Base-by-base conservation (phyloP, 2,329 filamentous ascomycete genomes). In the Fusarium avenaceum region DNA sequence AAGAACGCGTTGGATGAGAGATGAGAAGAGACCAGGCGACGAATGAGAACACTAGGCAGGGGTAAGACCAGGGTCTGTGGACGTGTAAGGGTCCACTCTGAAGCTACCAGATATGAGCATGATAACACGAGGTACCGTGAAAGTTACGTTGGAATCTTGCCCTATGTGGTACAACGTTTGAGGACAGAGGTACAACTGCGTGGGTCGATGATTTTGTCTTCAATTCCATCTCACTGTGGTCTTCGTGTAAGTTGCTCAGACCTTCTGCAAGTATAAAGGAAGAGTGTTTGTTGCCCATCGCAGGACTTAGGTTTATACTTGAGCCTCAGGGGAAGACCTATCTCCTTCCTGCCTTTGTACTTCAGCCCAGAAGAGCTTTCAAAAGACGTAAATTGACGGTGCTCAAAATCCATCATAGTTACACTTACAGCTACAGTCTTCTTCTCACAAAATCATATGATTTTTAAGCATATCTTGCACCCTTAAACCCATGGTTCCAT, bases 1-100 rank as follows among this genome's bases (percentile, higher is more conserved):
- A 74, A 72, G 72, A 70, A 71, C 70, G 72, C 68, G 72, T 68
- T 64, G 63, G 67, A 61, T 52, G 69, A 64, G 60, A 64, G 60
- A 69, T 59, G 60, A 66, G 64, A 61, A 65, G 53, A 61, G 46
- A 73, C 42, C 67, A 74, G 70, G 72, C 65, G 61, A 59, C 72
- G 72, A 74, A 74, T 74, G 61, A 65, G 67, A 62, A 59, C 42
- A 44, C 60, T 44, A 26, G 51, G 47, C 65, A 59, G 53, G 72
- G 72, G 60, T 67, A 32, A 52, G 48, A 66, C 70, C 53, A 71
- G 71, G 71, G 63, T 53, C 54, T 20, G 28, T 49, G 53, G 55
- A 58, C 52, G 55, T 61, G 54, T 57, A 46, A 61, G 61, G 66
- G 48, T 64, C 71, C 70, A 72, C 68, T 67, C 40, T 55, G 43